A percentile compares a stretch with the other conserved stretches of the same genome.
Evolutionary conservation across 2,329 filamentous ascomycete species (phyloP).

Genomic region (Periconia macrospinosa): DNA sequence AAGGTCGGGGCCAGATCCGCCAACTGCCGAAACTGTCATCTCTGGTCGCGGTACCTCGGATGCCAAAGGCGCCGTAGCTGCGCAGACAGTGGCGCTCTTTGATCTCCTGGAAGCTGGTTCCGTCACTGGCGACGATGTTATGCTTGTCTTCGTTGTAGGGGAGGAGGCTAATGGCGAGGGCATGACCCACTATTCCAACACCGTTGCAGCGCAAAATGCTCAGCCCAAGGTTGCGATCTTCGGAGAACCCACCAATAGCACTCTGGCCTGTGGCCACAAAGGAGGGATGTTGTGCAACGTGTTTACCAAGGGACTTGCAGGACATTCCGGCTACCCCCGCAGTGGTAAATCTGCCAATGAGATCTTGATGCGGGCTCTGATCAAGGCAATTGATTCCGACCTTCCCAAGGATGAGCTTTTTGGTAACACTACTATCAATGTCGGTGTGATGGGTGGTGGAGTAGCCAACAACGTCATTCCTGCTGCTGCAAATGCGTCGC

Average conservation of each 20-base stretch:
- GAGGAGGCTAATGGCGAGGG: conserved; percentile 81
- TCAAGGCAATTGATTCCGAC: conserved; percentile 48
- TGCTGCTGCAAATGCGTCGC: conserved; percentile 65
- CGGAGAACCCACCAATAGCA: conserved; percentile 87
- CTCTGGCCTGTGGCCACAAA: conserved; percentile 87
- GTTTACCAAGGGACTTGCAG: conserved; percentile 69
- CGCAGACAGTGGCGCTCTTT: conserved; percentile 69
- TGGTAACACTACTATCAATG: conserved; percentile 72
- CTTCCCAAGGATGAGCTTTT: conserved; percentile 47
- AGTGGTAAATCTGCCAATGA: conserved; percentile 82
- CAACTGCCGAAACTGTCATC: conserved; percentile 50
- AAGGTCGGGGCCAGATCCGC: conserved; percentile 31
- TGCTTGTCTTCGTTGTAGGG: conserved; percentile 67
- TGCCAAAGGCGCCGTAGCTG: conserved; percentile 59
- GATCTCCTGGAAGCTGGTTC: conserved; percentile 50
- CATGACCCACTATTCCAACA: conserved; percentile 60
- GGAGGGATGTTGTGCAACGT: conserved; percentile 71
- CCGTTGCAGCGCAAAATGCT: conserved; percentile 51
- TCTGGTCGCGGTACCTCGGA: conserved; percentile 72
- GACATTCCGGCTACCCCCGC: conserved; percentile 89
- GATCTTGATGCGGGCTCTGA: conserved; percentile 71
- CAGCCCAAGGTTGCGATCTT: conserved; percentile 68
- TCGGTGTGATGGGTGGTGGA: conserved; percentile 77
- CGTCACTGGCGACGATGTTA: conserved; percentile 35
- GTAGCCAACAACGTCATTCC: conserved; percentile 86